phyloP scores from a whole-genome alignment of 345 rosid species.

The Gossypium arboreum region DNA sequence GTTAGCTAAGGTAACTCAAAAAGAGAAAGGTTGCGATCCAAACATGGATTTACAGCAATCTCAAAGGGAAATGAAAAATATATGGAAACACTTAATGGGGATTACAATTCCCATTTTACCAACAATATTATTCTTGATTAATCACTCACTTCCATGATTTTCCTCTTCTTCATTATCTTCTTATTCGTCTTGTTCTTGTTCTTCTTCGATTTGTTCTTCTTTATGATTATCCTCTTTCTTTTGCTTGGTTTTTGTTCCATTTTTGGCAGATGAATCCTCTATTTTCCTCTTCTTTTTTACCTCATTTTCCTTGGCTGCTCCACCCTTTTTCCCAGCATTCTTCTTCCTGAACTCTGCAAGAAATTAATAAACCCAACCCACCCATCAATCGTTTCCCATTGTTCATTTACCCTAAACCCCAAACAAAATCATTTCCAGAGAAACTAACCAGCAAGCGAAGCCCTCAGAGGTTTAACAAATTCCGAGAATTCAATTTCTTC shows the following conservation, averaged over 20 bases:
- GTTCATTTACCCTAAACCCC: not conserved
- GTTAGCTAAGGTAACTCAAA: not conserved
- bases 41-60: too few species aligned
- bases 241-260: conserved; percentile 31
- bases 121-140: not conserved
- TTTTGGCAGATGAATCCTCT: conserved; percentile 33
- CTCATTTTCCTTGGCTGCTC: conserved; percentile 40
- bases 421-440: not conserved
- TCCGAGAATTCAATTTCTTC: conserved; percentile 65
- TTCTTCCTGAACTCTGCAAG: conserved; percentile 57
- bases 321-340: conserved; percentile 59
- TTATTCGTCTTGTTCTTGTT: not conserved
- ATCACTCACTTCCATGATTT: not conserved
- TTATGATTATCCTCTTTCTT: conserved; percentile 5
- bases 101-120: not conserved
- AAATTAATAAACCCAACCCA: conserved; percentile 10
- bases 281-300: conserved; percentile 44
- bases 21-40: not conserved
- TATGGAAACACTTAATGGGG: not conserved
- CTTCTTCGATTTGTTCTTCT: not conserved
- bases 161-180: conserved; percentile 2
- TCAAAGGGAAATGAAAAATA: not conserved
- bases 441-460: conserved; percentile 52
- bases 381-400: not conserved
- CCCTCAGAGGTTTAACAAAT: conserved; percentile 48